Conservation (phyloP, 23 red algal species). For the Agarophyton chilense region DNA sequence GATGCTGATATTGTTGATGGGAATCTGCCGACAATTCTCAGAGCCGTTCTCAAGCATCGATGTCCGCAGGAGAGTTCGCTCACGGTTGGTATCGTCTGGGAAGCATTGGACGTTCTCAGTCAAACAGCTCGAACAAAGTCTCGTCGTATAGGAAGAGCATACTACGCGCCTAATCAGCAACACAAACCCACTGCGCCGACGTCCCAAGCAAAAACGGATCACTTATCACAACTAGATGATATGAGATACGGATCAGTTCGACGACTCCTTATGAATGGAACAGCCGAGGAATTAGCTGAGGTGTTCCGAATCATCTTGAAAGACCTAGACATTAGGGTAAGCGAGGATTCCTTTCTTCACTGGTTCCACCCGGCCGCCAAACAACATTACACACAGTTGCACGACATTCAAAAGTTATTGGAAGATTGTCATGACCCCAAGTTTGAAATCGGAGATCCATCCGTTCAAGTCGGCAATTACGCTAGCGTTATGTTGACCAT, state of each 20-base stretch:
- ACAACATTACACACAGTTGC: constrained; percentile 70
- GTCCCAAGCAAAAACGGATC: background rate
- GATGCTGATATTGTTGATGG: constrained; percentile 61
- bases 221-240: constrained; percentile 27
- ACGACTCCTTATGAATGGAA: constrained; percentile 22
- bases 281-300: constrained; percentile 45
- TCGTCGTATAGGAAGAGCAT: constrained; percentile 23
- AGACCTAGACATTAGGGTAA: constrained; percentile 56
- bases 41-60: constrained; percentile 22
- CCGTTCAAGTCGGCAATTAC: constrained; percentile 47
- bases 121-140: constrained; percentile 26
- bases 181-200: background rate
- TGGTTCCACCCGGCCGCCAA: constrained; percentile 72
- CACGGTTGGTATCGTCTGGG: constrained; percentile 59
- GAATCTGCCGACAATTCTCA: constrained; percentile 49
- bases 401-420: constrained; percentile 60
- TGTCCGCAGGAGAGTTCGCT: constrained; percentile 50
- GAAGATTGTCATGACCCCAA: constrained; percentile 54
- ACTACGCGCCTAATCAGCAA: background rate
- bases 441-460: constrained; percentile 65
- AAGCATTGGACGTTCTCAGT: constrained; percentile 34
- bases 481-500: constrained; percentile 67
- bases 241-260: constrained; percentile 1
- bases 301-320: constrained; percentile 65
- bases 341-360: constrained; percentile 41